phyloP scores from a whole-genome alignment of 2,329 filamentous ascomycete species.

The Emmonsiellopsis sp. region DNA sequence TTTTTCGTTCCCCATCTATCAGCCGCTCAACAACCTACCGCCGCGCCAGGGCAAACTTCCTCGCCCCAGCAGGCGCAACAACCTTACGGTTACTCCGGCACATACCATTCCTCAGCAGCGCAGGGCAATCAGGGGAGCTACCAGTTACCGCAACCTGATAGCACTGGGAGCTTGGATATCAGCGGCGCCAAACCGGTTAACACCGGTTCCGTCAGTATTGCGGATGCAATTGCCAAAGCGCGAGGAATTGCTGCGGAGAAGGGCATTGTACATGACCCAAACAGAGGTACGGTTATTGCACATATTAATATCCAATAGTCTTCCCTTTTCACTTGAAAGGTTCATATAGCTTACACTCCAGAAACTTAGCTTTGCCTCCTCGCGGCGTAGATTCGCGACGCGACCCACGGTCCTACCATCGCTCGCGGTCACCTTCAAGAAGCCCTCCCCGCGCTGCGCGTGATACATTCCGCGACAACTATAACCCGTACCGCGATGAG shows the following conservation, averaged over 20 bases:
- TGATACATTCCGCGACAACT: conserved; percentile 63
- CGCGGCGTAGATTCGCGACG: conserved; percentile 30
- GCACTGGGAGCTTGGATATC: conserved; percentile 67
- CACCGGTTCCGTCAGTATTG: conserved; percentile 73
- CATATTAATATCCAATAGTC: not conserved
- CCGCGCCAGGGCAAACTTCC: conserved; percentile 36
- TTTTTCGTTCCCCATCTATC: not conserved
- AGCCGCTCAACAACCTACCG: conserved; percentile 43
- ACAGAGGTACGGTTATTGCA: conserved; percentile 17
- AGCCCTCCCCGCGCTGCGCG: conserved; percentile 59
- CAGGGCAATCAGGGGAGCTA: conserved; percentile 35
- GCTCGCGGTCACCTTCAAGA: conserved; percentile 48
- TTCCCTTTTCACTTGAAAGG: not conserved
- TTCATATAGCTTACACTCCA: not conserved
- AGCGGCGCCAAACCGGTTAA: conserved; percentile 70
- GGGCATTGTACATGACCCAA: conserved; percentile 48
- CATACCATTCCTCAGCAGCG: conserved; percentile 35
- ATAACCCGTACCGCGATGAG: conserved; percentile 80
- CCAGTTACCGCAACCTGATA: conserved; percentile 31
- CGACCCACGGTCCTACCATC: conserved; percentile 46
- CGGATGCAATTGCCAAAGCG: conserved; percentile 76
- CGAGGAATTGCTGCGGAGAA: conserved; percentile 74
- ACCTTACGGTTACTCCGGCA: conserved; percentile 29
- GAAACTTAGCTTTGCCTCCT: conserved; percentile 2
- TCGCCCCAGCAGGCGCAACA: conserved; percentile 28